phyloP scores from a whole-genome alignment of 75 land plant species.

The Pinus taeda region DNA sequence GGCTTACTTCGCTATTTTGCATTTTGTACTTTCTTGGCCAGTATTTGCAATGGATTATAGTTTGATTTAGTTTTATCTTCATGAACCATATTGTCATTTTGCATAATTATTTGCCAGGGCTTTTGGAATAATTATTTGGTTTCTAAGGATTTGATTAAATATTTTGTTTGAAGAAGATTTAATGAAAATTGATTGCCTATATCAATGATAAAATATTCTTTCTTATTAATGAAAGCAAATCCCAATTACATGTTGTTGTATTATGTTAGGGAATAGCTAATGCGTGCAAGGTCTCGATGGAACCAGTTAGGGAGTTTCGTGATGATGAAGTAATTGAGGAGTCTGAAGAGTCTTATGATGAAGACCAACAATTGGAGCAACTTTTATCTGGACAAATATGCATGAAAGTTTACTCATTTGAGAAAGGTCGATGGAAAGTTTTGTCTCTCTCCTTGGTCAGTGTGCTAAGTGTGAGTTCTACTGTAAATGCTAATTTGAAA shows the following conservation, averaged over 20 bases:
- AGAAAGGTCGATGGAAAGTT: conserved; percentile 34
- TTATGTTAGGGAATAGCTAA: conserved; percentile 65
- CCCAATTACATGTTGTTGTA: not conserved
- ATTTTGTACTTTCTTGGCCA: not conserved
- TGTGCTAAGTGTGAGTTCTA: not conserved
- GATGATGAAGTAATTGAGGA: conserved; percentile 48
- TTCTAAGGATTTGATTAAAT: not conserved
- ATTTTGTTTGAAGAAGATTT: not conserved
- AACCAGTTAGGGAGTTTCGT: conserved; percentile 34
- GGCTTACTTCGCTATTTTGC: not conserved
- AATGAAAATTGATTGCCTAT: not conserved
- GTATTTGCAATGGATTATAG: not conserved
- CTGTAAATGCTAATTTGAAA: not conserved
- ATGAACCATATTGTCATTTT: not conserved
- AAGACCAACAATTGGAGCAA: conserved; percentile 73
- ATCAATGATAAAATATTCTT: not conserved
- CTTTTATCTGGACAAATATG: conserved; percentile 67
- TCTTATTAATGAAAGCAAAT: not conserved
- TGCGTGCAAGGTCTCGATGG: conserved; percentile 55
- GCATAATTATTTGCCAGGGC: not conserved
- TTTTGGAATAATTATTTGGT: not conserved
- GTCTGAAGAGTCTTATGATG: conserved; percentile 37
- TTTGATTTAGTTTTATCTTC: not conserved
- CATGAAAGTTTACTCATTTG: conserved; percentile 68
- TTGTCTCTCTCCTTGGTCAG: not conserved